Evolutionary conservation across 495 filamentous ascomycete genomes (phyloP), one percentile per base, ranked within the genome.

Genomic region (Aspergillus incahuasiensis): DNA sequence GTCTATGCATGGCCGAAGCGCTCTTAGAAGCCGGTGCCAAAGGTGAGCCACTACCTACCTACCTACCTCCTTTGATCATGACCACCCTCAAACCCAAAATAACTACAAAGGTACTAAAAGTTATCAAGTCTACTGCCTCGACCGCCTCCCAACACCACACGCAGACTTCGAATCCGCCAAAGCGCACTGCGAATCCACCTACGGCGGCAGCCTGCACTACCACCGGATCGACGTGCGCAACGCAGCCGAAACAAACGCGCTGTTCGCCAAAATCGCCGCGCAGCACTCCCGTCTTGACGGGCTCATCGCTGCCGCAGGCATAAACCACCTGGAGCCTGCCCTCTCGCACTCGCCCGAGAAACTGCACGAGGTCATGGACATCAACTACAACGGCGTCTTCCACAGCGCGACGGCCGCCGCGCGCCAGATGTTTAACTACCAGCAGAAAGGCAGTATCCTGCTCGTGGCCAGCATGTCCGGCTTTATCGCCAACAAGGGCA

Each of bases 381-480:
- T 90, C 55, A 91, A 91, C 66, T 83, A 88, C 46, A 89, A 85
- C 21, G 88, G 88, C 11, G 83, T 81, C 13, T 88, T 92, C 68
- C 86, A 88, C 78, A 86, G 85, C 1, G 87, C 89, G 21, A 87
- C 89, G 61, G 87, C 87, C 1, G 87, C 84, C 2, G 88, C 88
- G 0, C 79, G 79, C 24, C 82, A 90, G 69, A 91, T 92, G 87
- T 80, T 89, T 62, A 76, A 79, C 21, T 74, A 74, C 60, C 69
- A 79, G 45, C 65, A 68, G 32, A 72, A 69, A 61, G 89, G 88
- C 5, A 88, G 84, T 42, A 82, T 94, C 47, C 79, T 87, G 40
- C 64, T 92, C 41, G 86, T 92, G 54, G 90, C 84, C 8, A 85
- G 80, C 56, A 92, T 92, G 90, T 88, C 84, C 63, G 90, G 86